Percentiles rank a stretch among this genome's conserved stretches.
Evolutionary conservation across 805 yeast species (phyloP).

Genomic region (Grigorovia yakushimaensis): DNA sequence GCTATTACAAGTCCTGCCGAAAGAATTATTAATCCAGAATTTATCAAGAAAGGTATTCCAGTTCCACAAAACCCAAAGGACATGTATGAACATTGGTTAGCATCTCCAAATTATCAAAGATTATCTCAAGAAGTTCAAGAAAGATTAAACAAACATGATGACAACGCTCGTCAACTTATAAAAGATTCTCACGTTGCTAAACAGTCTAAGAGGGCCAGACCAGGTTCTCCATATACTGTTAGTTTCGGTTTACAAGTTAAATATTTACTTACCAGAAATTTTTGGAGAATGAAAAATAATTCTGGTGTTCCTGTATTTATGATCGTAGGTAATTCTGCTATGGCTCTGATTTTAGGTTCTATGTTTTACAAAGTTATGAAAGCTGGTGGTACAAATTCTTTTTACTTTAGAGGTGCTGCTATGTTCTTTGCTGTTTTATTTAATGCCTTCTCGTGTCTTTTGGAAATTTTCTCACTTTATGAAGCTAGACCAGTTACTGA

Average conservation of each 20-base stretch:
- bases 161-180: conserved; percentile 11
- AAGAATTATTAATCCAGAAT: conserved; percentile 31
- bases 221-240: conserved; percentile 42
- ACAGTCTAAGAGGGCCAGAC: conserved; percentile 40
- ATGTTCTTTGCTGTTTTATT: conserved; percentile 59
- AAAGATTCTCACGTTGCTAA: conserved; percentile 40
- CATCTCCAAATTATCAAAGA: conserved; percentile 35
- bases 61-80: conserved; percentile 58
- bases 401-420: conserved; percentile 51
- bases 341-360: conserved; percentile 49
- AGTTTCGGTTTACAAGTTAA: conserved; percentile 44
- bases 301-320: conserved; percentile 37
- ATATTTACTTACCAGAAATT: conserved; percentile 37
- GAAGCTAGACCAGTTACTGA: conserved; percentile 51
- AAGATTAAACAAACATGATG: conserved; percentile 27
- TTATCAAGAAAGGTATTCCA: conserved; percentile 35
- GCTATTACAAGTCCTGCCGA: conserved; percentile 62
- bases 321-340: conserved; percentile 37
- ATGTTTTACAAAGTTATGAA: conserved; percentile 43
- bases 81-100: conserved; percentile 49
- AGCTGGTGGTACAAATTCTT: conserved; percentile 33
- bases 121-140: conserved; percentile 38
- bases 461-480: conserved; percentile 46
- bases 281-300: conserved; percentile 42
- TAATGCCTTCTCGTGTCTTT: conserved; percentile 51